phyloP scores from a whole-genome alignment of 2,329 filamentous ascomycete genomes.

The Myriosclerotinia curreyana region DNA sequence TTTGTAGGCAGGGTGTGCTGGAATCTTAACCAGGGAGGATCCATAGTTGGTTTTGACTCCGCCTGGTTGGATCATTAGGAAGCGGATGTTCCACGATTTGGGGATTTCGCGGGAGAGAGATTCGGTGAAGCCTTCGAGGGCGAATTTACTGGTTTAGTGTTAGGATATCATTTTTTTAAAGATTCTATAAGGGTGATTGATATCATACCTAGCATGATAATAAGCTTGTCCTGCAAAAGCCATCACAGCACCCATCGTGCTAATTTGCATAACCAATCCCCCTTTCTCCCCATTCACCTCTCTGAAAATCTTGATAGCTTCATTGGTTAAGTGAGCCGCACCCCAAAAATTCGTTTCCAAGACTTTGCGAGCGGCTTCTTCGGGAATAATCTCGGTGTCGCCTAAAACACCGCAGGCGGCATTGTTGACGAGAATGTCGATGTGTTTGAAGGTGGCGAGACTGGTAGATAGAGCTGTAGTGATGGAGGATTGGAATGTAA shows the following conservation, averaged over 20 bases:
- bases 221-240: constrained; percentile 39
- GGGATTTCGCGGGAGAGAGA: constrained; percentile 40
- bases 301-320: constrained; percentile 21
- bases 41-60: too few species aligned
- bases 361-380: constrained; percentile 36
- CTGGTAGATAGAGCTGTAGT: constrained; percentile 40
- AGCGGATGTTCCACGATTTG: constrained; percentile 41
- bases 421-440: constrained; percentile 54
- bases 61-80: constrained; percentile 39
- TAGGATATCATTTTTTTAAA: background rate
- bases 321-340: constrained; percentile 7
- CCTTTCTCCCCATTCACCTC: constrained; percentile 30
- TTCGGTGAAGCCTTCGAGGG: constrained; percentile 42
- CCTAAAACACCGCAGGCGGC: constrained; percentile 47
- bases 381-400: constrained; percentile 47
- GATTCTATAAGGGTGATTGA: too few species aligned
- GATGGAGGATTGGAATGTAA: constrained; percentile 45
- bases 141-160: constrained; percentile 39
- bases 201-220: constrained; percentile 40
- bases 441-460: constrained; percentile 47
- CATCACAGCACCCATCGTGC: constrained; percentile 40
- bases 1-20: too few species aligned
- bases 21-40: too few species aligned
- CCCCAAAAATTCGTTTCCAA: constrained; percentile 41
- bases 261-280: constrained; percentile 43